Conservation (phyloP, 805 yeast species). For the Candida pseudoglaebosa region DNA sequence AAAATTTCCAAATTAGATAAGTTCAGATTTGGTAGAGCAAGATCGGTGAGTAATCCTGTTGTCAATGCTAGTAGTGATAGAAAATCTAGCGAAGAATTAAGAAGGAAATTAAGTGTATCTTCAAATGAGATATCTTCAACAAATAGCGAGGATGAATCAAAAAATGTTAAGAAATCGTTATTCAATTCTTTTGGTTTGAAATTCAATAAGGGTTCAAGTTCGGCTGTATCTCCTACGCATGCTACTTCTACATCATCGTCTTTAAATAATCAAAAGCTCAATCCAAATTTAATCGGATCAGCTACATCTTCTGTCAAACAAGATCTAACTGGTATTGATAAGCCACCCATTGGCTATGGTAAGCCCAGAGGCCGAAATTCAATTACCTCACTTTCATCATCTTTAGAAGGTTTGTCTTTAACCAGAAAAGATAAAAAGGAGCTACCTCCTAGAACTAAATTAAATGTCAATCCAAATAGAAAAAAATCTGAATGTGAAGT, state of each 20-base stretch:
- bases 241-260: slow-evolving; percentile 1
- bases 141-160: slow-evolving; percentile 15
- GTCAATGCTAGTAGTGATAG: slow-evolving; percentile 6
- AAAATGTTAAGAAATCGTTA: slow-evolving; percentile 20
- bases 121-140: slow-evolving; percentile 6
- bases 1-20: slow-evolving; percentile 18
- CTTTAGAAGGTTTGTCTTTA: slow-evolving; percentile 7
- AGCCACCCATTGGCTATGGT: slow-evolving; percentile 26
- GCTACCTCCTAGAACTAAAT: slow-evolving; percentile 24
- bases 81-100: slow-evolving; percentile 4
- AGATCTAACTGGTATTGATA: slow-evolving; percentile 18
- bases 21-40: slow-evolving; percentile 23
- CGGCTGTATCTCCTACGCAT: slow-evolving; percentile 4
- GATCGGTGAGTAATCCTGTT: slow-evolving; percentile 22
- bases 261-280: slow-evolving; percentile 1
- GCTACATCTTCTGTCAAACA: slow-evolving; percentile 7
- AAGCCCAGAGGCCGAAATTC: slow-evolving; percentile 8
- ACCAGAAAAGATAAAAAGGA: slow-evolving; percentile 5
- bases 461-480: slow-evolving; percentile 44
- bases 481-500: slow-evolving; percentile 30
- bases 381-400: slow-evolving; percentile 8
- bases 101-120: slow-evolving; percentile 11
- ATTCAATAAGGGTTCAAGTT: slow-evolving; percentile 23
- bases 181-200: slow-evolving; percentile 40
- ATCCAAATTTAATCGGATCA: slow-evolving; percentile 6